Evolutionary conservation across 1,139 yeast genomes (phyloP), one percentile per base, ranked within the genome.

Genomic region (Nakaseomyces kungkrabaensis): DNA sequence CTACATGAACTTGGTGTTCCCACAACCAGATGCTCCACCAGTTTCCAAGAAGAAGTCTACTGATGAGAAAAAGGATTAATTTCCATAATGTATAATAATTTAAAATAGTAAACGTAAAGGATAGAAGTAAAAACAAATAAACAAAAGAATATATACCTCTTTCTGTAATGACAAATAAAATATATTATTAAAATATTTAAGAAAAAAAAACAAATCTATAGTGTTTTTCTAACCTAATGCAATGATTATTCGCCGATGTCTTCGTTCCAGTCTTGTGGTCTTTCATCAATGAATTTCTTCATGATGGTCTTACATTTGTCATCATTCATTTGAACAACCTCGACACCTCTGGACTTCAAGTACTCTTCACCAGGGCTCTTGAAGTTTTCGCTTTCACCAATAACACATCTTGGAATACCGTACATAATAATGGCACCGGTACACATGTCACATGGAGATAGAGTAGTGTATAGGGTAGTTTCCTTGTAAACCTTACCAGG

Each of bases 391-490:
- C 88, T 88, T 67, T 90, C 97, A 24, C 96, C 97, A 68, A 88
- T 63, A 0, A 90, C 97, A 37, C 88, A 85, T 56, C 97, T 74
- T 58, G 82, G 81, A 56, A 90, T 76, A 37, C 96, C 96, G 68
- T 89, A 90, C 74, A 90, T 73, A 50, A 90, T 64, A 57, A 94
- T 86, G 13, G 96, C 95, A 22, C 97, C 97, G 6, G 95, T 79
- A 64, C 97, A 90, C 97, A 90, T 90, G 57, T 82, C 75, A 67
- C 97, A 90, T 2, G 97, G 97, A 5, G 96, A 85, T 56, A 90
- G 72, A 0, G 97, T 86, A 43, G 97, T 88, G 69, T 89, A 90
- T 81, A 90, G 79, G 56, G 83, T 85, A 68, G 82, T 82, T 62
- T 73, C 77, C 70, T 75, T 85, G 74, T 85, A 85, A 27, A 74